These are phyloP conservation scores for Fusarium sp. DNA, from an alignment of 2,329 filamentous ascomycete species.

Conservation along the genomic window DNA sequence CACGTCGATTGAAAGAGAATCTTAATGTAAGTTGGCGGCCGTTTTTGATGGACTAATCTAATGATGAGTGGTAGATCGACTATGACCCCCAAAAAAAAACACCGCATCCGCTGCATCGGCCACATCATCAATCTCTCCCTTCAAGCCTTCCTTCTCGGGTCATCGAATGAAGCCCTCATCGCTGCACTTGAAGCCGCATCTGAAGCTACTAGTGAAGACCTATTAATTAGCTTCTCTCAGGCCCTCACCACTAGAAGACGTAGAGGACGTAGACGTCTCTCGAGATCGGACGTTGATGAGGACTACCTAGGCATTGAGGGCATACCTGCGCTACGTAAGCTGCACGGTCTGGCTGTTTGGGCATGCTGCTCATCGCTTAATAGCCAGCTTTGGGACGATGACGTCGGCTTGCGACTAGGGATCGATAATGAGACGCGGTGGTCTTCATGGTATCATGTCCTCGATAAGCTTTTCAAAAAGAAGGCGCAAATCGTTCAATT, in stretches of 20 bases:
- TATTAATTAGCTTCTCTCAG: background rate
- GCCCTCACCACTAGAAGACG: background rate
- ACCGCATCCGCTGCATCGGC: background rate
- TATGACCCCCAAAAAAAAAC: background rate
- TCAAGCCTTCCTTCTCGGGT: background rate
- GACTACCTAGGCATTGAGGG: background rate
- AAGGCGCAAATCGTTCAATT: background rate
- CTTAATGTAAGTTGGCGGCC: background rate
- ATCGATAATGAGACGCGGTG: background rate
- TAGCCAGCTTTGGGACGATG: background rate
- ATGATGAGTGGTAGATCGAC: background rate
- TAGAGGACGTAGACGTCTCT: background rate
- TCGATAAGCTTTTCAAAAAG: background rate
- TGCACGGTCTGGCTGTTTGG: background rate
- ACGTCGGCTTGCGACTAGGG: background rate
- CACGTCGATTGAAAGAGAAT: background rate
- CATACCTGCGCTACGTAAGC: background rate
- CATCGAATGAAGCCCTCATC: background rate
- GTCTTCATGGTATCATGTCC: background rate
- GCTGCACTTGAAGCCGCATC: background rate
- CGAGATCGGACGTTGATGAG: background rate
- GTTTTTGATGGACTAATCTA: background rate
- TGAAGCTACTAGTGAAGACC: background rate
- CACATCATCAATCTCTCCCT: background rate
- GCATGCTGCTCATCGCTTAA: background rate